Percentiles rank a stretch among this genome's conserved stretches.
Conservation (phyloP, 306 rosid species). For the Rosa chinensis region DNA sequence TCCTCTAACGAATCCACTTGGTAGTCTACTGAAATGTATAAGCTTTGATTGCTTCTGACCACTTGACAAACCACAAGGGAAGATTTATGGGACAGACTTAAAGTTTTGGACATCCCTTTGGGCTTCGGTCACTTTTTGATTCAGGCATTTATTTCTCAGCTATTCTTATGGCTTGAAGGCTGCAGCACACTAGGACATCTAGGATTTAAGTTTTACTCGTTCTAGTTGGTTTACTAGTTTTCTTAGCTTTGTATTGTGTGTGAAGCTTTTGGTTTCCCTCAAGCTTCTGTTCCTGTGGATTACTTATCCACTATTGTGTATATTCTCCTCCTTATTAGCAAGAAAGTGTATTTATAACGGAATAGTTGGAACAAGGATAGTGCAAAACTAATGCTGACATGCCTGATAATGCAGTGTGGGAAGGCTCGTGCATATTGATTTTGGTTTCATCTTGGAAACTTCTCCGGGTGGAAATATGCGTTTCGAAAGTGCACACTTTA, state of each 20-base stretch:
- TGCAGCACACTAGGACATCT: neutral
- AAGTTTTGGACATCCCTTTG: neutral
- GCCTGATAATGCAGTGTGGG: slow-evolving; percentile 65
- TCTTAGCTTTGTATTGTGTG: neutral
- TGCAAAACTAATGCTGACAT: slow-evolving; percentile 20
- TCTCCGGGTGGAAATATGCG: slow-evolving; percentile 99
- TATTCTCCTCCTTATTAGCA: neutral
- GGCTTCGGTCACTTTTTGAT: neutral
- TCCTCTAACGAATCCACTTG: neutral
- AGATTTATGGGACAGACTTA: neutral
- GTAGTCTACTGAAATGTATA: neutral
- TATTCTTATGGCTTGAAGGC: neutral
- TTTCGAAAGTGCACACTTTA: slow-evolving; percentile 97
- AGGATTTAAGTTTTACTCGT: neutral
- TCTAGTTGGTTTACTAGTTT: neutral
- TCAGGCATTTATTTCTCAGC: neutral
- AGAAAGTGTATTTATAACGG: neutral
- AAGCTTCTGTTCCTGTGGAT: neutral
- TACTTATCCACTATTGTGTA: neutral
- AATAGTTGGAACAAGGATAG: neutral
- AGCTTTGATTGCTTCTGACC: neutral
- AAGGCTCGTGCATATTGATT: slow-evolving; percentile 93
- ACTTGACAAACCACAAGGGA: neutral
- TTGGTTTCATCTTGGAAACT: slow-evolving; percentile 95
- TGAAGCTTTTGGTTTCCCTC: neutral